These are phyloP conservation scores for Echeveria elegans DNA, from an alignment of 164 flowering plant species.

Conservation along the genomic window DNA sequence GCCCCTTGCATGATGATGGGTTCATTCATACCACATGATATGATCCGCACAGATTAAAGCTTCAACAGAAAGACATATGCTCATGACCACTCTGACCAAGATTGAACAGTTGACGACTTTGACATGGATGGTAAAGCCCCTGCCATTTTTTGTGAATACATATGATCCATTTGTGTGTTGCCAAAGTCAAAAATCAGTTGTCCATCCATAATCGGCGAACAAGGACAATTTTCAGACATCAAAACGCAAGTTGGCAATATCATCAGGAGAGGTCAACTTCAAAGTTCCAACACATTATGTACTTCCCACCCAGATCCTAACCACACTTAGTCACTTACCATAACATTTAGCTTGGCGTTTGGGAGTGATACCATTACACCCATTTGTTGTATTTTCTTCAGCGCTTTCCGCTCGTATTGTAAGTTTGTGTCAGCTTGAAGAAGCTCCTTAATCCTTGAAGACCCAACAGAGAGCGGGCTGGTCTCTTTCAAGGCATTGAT, in stretches of 20 bases:
- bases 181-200: neutral
- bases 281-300: neutral
- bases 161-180: neutral
- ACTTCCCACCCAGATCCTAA: neutral
- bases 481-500: neutral
- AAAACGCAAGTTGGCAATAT: neutral
- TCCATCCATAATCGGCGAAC: neutral
- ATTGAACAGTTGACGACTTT: slow-evolving; percentile 73
- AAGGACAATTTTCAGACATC: neutral
- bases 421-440: neutral
- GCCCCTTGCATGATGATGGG: slow-evolving; percentile 44
- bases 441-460: neutral
- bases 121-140: slow-evolving; percentile 40
- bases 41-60: slow-evolving; percentile 48
- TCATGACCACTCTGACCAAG: slow-evolving; percentile 31
- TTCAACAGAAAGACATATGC: neutral
- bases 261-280: neutral
- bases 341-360: neutral
- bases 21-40: slow-evolving; percentile 30
- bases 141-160: neutral
- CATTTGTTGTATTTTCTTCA: neutral
- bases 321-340: neutral
- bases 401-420: neutral
- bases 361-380: neutral
- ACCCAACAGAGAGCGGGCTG: neutral